Conservation (phyloP, 768 basidiomycete species). For the Trametes punicea region DNA sequence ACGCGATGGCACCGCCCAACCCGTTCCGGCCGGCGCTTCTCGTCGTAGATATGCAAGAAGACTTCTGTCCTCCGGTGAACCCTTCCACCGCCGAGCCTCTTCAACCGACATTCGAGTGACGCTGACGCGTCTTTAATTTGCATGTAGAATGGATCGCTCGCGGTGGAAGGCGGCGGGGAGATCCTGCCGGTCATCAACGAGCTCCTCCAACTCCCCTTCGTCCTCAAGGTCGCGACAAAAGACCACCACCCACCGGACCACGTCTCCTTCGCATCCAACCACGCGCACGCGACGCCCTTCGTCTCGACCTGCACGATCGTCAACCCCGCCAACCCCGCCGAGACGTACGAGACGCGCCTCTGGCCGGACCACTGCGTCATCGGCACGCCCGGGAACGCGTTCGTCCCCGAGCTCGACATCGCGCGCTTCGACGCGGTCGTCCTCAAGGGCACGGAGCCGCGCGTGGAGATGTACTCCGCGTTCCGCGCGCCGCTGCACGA, state of each 20-base stretch:
- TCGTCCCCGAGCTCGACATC: constrained; percentile 51
- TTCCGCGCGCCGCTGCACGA: constrained; percentile 43
- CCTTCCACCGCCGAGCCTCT: not conserved
- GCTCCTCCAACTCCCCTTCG: constrained; percentile 58
- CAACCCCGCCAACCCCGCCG: constrained; percentile 30
- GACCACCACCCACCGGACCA: constrained; percentile 62
- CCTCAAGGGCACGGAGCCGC: constrained; percentile 52
- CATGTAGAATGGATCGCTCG: constrained; percentile 55
- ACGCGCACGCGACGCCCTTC: constrained; percentile 40
- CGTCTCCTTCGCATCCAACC: constrained; percentile 64
- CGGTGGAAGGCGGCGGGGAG: constrained; percentile 57
- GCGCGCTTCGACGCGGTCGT: constrained; percentile 41
- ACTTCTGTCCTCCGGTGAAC: constrained; percentile 55
- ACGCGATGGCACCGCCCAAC: not conserved
- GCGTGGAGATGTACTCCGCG: constrained; percentile 79
- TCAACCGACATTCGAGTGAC: not conserved
- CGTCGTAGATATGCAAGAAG: constrained; percentile 79
- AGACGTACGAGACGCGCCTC: constrained; percentile 37
- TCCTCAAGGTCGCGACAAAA: constrained; percentile 48
- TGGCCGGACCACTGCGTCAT: constrained; percentile 85
- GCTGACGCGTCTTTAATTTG: not conserved
- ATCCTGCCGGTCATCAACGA: constrained; percentile 55
- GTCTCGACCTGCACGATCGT: constrained; percentile 39
- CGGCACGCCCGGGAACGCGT: constrained; percentile 53
- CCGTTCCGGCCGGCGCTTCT: constrained; percentile 51